Base-by-base conservation (phyloP, 2,329 filamentous ascomycete genomes). In the Bipolaris oryzae region DNA sequence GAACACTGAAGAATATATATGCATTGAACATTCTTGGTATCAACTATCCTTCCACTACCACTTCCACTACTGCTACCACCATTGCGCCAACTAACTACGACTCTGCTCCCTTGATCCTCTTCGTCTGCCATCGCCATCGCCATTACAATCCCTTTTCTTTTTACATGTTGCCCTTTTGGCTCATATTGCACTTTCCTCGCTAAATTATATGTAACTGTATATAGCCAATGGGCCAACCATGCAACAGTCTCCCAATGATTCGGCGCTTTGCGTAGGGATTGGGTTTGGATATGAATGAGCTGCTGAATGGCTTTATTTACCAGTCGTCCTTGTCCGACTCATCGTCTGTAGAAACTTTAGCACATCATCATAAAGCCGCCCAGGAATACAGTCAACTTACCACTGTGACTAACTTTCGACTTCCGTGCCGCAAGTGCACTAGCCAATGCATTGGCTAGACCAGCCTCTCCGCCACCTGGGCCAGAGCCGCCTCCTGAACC, bases 321-420 rank as follows among this genome's bases (percentile, higher is more conserved):
- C 89, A 91, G 66, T 92, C 89, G 72, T 92, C 89, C 58, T 91
- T 87, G 64, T 91, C 88, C 66, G 82, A 80, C 76, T 92, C 89
- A 66, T 92, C 89, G 79, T 93, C 90, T 92, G 64, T 33, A 61
- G 20, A 34, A 18, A 31, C n/a, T 58, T 78, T 67, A 77, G 70
- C 56, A 68, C 53, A 38, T 39, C 28, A 45, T 39, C 28, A 51
- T 38, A 18, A 51, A 21, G 33, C 61, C 11, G 35, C 46, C 21
- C 39, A 54, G 51, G 7, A 38, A 1, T 16, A 48, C 9, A 42
- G 20, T 49, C 11, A 7, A 69, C 68, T 87, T 86, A 97, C 94
- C 94, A 82, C 91, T 96, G 75, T 91, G 89, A 79, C 91, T 91
- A 74, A 97, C 94, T 82, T 96, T 96, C 77, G 92, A 87, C 82